Evolutionary conservation across 768 basidiomycete genomes (phyloP), one percentile per base, ranked within the genome.

Genomic region (Boletus subcaerulescens): DNA sequence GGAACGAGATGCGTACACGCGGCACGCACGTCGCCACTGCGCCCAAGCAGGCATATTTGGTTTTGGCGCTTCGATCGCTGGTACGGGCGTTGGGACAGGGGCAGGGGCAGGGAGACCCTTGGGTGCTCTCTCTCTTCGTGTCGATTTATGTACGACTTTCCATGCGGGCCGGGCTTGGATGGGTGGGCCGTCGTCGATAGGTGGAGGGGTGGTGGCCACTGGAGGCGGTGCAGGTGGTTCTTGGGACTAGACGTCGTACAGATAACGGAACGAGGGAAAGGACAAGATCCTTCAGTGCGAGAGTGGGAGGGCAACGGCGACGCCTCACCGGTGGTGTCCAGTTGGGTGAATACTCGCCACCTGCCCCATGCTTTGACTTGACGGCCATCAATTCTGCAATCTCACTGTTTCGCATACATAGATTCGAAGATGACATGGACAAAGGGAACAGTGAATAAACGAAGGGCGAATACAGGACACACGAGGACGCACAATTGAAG

Each of bases 341-440:
- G 51, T 86, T 84, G 17, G 87, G 84, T 22, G 83, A 76, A 65
- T 85, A 92, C 60, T 91, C 88, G 22, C 89, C 90, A 36, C 86
- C 89, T 2, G 85, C 79, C 18, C 89, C 86, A 66, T 90, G 86
- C 69, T 93, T 92, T 18, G 89, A 84, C 67, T 90, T 89, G 47
- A 91, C 77, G 47, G 82, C 80, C 87, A 93, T 87, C 55, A 93
- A 76, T 67, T 89, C 88, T 24, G 90, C 85, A 59, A 93, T 90
- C 70, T 93, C 91, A 59, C 91, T 92, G 64, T 18, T 18, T n/a
- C 6, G 17, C 38, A 4, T 39, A 1, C 13, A 24, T 24, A 24
- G 24, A 24, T 24, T 24, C 24, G 24, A 24, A 1, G 24, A 24
- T 24, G 24, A 24, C 24, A 24, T 24, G 24, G 24, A 24, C 24